A percentile compares a stretch with the other conserved stretches of the same genome.
Conservation (phyloP, 495 filamentous ascomycete species). For the Hypoxylon rickii region DNA sequence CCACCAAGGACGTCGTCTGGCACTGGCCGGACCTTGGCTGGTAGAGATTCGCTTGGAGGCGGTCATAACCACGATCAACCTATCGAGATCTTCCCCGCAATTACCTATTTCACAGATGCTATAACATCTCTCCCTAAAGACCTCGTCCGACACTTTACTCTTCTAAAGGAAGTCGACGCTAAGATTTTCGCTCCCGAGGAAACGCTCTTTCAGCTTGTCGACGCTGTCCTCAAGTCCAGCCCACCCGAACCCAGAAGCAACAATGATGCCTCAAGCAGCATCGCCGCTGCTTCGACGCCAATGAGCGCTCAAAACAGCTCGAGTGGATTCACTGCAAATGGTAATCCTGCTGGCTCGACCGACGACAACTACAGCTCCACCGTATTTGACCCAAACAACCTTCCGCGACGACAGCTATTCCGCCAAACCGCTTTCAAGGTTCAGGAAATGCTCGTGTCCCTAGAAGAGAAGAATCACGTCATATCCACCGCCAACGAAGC, state of each 20-base stretch:
- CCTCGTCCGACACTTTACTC: constrained; percentile 89
- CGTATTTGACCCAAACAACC: constrained; percentile 53
- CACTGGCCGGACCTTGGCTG: constrained; percentile 44
- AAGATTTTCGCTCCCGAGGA: constrained; percentile 82
- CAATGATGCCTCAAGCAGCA: constrained; percentile 50
- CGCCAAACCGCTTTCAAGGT: constrained; percentile 61
- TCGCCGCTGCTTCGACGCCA: constrained; percentile 45
- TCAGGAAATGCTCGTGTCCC: constrained; percentile 75
- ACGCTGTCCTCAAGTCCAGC: constrained; percentile 65
- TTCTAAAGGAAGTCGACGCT: constrained; percentile 96
- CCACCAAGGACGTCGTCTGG: constrained; percentile 53
- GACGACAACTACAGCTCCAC: constrained; percentile 45
- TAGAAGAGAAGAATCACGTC: constrained; percentile 97
- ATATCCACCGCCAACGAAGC: constrained; percentile 87
- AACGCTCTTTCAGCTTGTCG: constrained; percentile 69
- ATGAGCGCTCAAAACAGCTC: constrained; percentile 52
- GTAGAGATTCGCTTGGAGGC: constrained; percentile 48
- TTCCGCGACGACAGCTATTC: constrained; percentile 69
- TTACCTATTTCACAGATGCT: constrained; percentile 91
- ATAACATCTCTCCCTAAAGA: constrained; percentile 92
- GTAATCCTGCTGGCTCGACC: constrained; percentile 40
- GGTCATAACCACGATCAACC: constrained; percentile 51
- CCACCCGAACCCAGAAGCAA: constrained; percentile 48
- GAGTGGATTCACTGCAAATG: constrained; percentile 41
- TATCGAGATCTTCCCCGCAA: constrained; percentile 82